A percentile compares a stretch with the other conserved stretches of the same genome.
Evolutionary conservation across 1,139 yeast genomes (phyloP).

Genomic region (Taphrina populina): DNA sequence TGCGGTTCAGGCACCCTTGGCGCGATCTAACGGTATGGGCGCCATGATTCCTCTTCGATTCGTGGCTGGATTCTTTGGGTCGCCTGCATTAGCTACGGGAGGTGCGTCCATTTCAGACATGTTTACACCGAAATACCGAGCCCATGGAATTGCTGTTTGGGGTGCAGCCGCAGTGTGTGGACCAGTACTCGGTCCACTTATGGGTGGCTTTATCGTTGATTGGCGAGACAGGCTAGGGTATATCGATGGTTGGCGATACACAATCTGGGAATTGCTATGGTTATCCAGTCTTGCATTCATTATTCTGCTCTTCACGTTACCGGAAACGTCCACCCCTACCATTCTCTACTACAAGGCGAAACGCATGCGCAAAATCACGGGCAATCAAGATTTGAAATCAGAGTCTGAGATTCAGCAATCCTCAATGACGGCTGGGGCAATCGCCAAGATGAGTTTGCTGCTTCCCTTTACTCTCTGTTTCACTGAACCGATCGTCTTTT

Average conservation of each 20-base stretch:
- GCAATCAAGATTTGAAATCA: constrained; percentile 49
- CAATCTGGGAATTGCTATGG: constrained; percentile 54
- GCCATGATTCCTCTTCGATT: constrained; percentile 63
- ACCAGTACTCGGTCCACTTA: constrained; percentile 73
- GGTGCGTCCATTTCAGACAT: constrained; percentile 81
- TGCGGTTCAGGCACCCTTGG: constrained; percentile 62
- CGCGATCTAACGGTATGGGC: constrained; percentile 55
- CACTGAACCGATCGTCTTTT: constrained; percentile 51
- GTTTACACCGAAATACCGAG: constrained; percentile 68
- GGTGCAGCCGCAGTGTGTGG: constrained; percentile 60
- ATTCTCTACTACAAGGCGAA: constrained; percentile 71
- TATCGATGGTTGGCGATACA: constrained; percentile 66
- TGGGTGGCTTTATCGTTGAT: constrained; percentile 75
- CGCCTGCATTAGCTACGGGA: constrained; percentile 83
- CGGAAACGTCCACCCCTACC: constrained; percentile 89
- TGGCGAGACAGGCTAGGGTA: constrained; percentile 24
- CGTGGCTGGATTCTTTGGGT: constrained; percentile 74
- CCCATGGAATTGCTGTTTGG: constrained; percentile 50
- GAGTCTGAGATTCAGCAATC: constrained; percentile 55
- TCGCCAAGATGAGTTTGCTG: constrained; percentile 45
- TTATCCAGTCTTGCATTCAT: constrained; percentile 55
- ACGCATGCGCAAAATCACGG: constrained; percentile 46
- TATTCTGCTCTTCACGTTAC: constrained; percentile 57
- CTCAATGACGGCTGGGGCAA: constrained; percentile 24
- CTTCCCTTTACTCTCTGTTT: constrained; percentile 57